Base-by-base conservation (phyloP, 2,329 filamentous ascomycete genomes). In the Fusarium devonianum region DNA sequence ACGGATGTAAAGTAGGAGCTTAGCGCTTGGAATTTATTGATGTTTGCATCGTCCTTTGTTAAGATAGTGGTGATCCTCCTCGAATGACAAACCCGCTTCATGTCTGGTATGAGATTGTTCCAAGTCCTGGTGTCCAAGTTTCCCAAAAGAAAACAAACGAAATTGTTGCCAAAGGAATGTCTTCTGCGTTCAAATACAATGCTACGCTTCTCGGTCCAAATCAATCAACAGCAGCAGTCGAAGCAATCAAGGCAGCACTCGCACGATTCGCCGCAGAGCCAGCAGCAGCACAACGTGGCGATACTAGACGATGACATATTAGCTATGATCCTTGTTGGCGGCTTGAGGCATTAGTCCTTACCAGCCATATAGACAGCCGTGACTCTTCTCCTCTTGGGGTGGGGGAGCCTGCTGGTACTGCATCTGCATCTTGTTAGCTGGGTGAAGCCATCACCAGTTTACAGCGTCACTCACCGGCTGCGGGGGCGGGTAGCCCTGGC, bases 241-340 rank as follows among this genome's bases (percentile, higher is more conserved):
- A 74, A 48, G 54, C 72, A 74, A 35, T 75, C 73, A 21, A 75
- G 58, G 54, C 73, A 76, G 63, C 73, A 76, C 50, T 74, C 72
- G 64, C 73, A 75, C 4, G 73, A 70, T 58, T 76, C 73, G 4
- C 73, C 73, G 52, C 73, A 76, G 37, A 76, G 64, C 71, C 72
- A 76, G 52, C 73, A 76, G 64, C 73, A 76, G 66, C 73, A 76
- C 49, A 76, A 56, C 16, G 73, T 69, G 38, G 73, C 73, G 18
- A 76, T 49, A 56, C 73, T 75, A n/a, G n/a, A n/a, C n/a, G n/a
- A 33, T 3, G 4, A 1, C 1, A 1, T 0, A 3, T 5, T 1
- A 1, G 7, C 58, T 17, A 34, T 26, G 5, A 5, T 13, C 12
- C 10, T 16, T 9, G 5, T 10, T 10, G 16, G 11, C 1, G 4